phyloP scores from a whole-genome alignment of 257 asterid genomes.

The Henckelia pumila region DNA sequence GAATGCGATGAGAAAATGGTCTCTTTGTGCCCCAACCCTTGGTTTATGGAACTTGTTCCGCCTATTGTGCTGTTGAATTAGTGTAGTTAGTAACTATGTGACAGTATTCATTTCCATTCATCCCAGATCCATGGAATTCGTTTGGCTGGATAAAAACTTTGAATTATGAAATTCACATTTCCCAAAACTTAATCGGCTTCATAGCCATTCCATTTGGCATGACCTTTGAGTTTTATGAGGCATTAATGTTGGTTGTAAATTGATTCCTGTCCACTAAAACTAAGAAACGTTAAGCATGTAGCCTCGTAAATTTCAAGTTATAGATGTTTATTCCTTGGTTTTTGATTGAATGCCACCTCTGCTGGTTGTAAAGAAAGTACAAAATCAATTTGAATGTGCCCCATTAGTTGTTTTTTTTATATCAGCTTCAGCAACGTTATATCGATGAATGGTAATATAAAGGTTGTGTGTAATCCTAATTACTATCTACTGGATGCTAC shows the following conservation, averaged over 20 bases:
- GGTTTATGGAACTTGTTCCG: background rate
- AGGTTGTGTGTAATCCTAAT: background rate
- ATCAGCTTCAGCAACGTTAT: no score
- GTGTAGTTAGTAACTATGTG: background rate
- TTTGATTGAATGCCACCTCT: background rate
- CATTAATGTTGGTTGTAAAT: background rate
- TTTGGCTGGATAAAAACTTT: background rate
- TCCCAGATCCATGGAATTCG: background rate
- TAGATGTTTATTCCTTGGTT: background rate
- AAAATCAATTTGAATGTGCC: background rate
- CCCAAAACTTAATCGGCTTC: background rate
- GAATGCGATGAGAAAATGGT: background rate
- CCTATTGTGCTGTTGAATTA: background rate
- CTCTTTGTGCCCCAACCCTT: background rate
- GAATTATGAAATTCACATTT: conserved; percentile 3
- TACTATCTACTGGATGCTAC: background rate
- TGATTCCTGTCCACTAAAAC: background rate
- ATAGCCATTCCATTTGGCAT: background rate
- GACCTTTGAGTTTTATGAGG: background rate
- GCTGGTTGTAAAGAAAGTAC: background rate
- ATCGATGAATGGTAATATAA: background rate
- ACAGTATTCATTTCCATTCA: background rate
- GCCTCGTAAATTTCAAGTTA: background rate
- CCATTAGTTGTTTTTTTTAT: background rate
- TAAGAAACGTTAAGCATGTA: background rate